Base-by-base conservation (phyloP, 495 filamentous ascomycete genomes). In the Penicillium ucsense region DNA sequence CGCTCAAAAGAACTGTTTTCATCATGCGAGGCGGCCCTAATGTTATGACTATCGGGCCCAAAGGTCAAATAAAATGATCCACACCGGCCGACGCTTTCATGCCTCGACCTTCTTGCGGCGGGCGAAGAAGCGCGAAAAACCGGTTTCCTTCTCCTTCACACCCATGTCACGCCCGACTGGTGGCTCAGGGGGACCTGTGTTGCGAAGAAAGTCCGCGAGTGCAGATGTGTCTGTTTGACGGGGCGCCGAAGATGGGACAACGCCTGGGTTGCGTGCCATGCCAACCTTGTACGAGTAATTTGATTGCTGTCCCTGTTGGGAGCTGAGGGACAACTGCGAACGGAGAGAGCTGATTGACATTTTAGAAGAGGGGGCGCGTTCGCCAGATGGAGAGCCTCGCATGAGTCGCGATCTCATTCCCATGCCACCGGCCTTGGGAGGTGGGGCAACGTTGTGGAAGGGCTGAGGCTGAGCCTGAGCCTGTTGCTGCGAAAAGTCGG, bases 151-250 rank as follows among this genome's bases (percentile, higher is more conserved):
- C 8, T 31, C 33, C 53, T 64, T 67, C 9, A 44, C 43, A 6
- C 38, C 47, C 37, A 43, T 37, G 32, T 46, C 32, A 11, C 45
- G 61, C 34, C 51, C 46, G 8, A 52, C 49, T 33, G 53, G 49
- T 4, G 71, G 61, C 41, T 64, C 65, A 2, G 86, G 85, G n/a
- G 88, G 87, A 12, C 76, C 86, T 27, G 84, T 85, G 49, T 82
- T 84, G 36, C 76, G 80, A 9, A 95, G 66, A 62, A 94, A 94
- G 52, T 86, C 84, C 3, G 88, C 87, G 45, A 94, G 64, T 31
- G 89, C 87, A 36, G 78, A 79, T 3, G 85, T 89, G 30, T 73
- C 72, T n/a, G 67, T 65, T 42, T 70, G 53, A 45, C 61, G 51
- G 33, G 61, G 47, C n/a, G 58, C 55, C 5, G 56, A 47, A 41